Evolutionary conservation across 2,329 filamentous ascomycete genomes (phyloP).

Genomic region (Fusarium metavorans): DNA sequence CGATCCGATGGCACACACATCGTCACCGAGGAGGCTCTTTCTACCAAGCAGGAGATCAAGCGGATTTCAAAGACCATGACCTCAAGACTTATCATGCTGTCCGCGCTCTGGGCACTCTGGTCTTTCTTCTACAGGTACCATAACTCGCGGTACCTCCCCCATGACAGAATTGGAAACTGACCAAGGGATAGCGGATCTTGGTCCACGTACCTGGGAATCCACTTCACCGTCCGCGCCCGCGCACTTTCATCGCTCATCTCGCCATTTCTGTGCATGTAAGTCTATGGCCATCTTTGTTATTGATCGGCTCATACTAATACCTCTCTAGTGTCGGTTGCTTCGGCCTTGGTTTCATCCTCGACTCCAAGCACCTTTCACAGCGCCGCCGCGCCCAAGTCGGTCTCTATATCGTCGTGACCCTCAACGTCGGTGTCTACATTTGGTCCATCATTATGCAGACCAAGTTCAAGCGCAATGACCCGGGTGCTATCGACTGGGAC

Average conservation of each 20-base stretch:
- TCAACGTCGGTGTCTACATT: slow-evolving; percentile 61
- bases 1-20: slow-evolving; percentile 13
- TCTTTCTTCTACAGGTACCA: slow-evolving; percentile 16
- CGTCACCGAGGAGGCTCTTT: slow-evolving; percentile 9
- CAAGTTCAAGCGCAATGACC: slow-evolving; percentile 52
- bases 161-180: neutral
- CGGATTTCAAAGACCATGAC: slow-evolving; percentile 12
- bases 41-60: slow-evolving; percentile 9
- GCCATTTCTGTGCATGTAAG: slow-evolving; percentile 62
- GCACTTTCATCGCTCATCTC: slow-evolving; percentile 39
- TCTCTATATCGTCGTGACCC: slow-evolving; percentile 57
- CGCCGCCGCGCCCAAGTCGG: slow-evolving; percentile 60
- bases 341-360: slow-evolving; percentile 60
- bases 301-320: neutral
- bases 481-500: slow-evolving; percentile 60
- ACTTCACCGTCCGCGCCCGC: slow-evolving; percentile 16
- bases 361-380: slow-evolving; percentile 54
- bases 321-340: slow-evolving; percentile 57
- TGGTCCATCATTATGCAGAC: slow-evolving; percentile 63
- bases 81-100: slow-evolving; percentile 11
- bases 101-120: slow-evolving; percentile 13
- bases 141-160: neutral
- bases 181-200: slow-evolving; percentile 3
- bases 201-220: slow-evolving; percentile 7
- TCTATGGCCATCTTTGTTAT: neutral